Evolutionary conservation across 2,329 filamentous ascomycete species (phyloP), one percentile per base, ranked within the genome.

Genomic region (Claviceps sp.): DNA sequence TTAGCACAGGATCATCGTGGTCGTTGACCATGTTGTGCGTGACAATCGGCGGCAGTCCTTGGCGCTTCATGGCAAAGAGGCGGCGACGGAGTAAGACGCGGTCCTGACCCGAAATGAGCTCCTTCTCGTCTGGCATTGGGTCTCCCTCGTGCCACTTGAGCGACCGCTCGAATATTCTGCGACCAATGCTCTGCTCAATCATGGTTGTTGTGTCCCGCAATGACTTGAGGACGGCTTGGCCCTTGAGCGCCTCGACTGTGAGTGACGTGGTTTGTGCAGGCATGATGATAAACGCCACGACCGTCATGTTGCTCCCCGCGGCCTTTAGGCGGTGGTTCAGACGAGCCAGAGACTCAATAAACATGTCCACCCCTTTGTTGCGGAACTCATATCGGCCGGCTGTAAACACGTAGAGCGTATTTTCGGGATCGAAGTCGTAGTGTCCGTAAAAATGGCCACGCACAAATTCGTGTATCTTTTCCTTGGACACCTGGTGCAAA

Each of bases 301-400:
- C 85, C 0, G 93, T 97, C 65, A 84, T 90, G 70, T 93, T 94
- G 60, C 89, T 95, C 48, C 88, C 88, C 7, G 82, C 71, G 49
- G 71, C 71, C 78, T 97, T 97, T 64, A 98, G 81, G 41, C 86
- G 81, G 73, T 97, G 90, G 71, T 98, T 98, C 62, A 98, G 73
- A 44, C 93, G 87, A 30, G 93, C 93, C 56, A 98, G 74, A 3
- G 90, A 93, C 70, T 98, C 93, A 60, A 98, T 95, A 69, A 97
- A 98, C 93, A 98, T 97, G 69, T 98, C 93, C 9, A 96, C 91
- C 63, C 93, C 93, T 72, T 98, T 98, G 66, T 98, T 98, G 58
- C 93, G 78, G 77, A 91, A 98, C 69, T 98, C 93, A 64, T 98
- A 98, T 56, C 93, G 86, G 54, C 93, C 93, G 6, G 93, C 87